These are phyloP conservation scores for Xerocomellus amylosporus DNA, from an alignment of 768 basidiomycete species.

Conservation along the genomic window DNA sequence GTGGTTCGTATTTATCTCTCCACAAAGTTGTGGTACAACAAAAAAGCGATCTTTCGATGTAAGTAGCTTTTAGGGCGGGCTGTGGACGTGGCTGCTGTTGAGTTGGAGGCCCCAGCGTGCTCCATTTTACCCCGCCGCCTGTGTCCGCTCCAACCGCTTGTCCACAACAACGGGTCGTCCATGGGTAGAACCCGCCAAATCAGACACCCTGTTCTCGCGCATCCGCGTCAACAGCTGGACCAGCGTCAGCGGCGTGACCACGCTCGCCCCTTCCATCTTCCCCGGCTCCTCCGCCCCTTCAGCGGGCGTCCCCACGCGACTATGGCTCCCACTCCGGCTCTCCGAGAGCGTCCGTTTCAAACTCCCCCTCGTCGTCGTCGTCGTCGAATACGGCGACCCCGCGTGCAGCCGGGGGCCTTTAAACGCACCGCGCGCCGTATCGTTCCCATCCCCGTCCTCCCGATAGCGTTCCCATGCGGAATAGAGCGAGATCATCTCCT, in stretches of 20 bases:
- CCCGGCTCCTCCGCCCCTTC: constrained; percentile 21
- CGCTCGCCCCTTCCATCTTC: constrained; percentile 10
- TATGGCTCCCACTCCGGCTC: constrained; percentile 25
- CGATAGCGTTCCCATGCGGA: constrained; percentile 84
- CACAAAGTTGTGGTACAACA: neutral
- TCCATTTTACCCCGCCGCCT: constrained; percentile 48
- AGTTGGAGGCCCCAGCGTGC: neutral
- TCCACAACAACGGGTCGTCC: constrained; percentile 59
- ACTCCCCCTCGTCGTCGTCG: constrained; percentile 12
- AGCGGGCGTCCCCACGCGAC: constrained; percentile 29
- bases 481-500: constrained; percentile 90
- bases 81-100: neutral
- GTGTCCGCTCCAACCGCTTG: constrained; percentile 70
- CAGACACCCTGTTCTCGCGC: constrained; percentile 61
- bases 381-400: constrained; percentile 22
- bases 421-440: constrained; percentile 19
- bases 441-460: constrained; percentile 52
- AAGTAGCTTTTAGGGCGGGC: neutral
- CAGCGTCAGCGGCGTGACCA: constrained; percentile 59
- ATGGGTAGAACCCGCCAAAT: constrained; percentile 48
- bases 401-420: constrained; percentile 8
- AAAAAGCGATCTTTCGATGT: neutral
- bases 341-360: constrained; percentile 23
- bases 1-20: neutral
- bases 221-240: constrained; percentile 58